Evolutionary conservation across 202 grass and related monocot genomes (phyloP).

Genomic region (Zizania palustris): DNA sequence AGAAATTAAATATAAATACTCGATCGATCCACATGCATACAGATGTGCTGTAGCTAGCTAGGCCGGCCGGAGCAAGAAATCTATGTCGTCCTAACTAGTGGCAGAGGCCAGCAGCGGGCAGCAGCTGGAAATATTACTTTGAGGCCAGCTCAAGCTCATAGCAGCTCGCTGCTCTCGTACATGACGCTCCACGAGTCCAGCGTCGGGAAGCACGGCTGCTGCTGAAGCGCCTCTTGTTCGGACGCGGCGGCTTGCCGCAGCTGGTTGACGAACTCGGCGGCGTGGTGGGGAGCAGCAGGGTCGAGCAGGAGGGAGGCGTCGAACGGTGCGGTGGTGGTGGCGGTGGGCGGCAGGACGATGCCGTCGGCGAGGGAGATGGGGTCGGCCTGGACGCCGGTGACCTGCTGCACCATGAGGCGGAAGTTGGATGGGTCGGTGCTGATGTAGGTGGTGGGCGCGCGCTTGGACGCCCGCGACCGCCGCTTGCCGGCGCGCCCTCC

Average conservation of each 20-base stretch:
- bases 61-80: neutral
- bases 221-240: neutral
- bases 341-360: neutral
- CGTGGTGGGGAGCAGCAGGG: neutral
- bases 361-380: neutral
- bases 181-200: conserved; percentile 85
- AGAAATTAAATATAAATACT: neutral
- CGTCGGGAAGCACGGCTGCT: conserved; percentile 70
- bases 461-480: conserved; percentile 59
- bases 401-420: conserved; percentile 86
- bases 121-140: neutral
- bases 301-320: conserved; percentile 15
- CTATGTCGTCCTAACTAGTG: neutral
- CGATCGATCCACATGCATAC: neutral
- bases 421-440: conserved; percentile 81
- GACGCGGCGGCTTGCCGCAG: no score
- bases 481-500: conserved; percentile 53
- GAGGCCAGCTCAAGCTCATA: conserved; percentile 8
- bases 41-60: neutral
- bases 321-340: neutral
- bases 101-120: neutral
- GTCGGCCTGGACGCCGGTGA: conserved; percentile 61
- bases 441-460: conserved; percentile 80
- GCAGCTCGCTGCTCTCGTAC: conserved; percentile 24
- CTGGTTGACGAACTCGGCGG: neutral